Conservation (phyloP, 2,329 filamentous ascomycete species). For the Corynespora cassiicola region DNA sequence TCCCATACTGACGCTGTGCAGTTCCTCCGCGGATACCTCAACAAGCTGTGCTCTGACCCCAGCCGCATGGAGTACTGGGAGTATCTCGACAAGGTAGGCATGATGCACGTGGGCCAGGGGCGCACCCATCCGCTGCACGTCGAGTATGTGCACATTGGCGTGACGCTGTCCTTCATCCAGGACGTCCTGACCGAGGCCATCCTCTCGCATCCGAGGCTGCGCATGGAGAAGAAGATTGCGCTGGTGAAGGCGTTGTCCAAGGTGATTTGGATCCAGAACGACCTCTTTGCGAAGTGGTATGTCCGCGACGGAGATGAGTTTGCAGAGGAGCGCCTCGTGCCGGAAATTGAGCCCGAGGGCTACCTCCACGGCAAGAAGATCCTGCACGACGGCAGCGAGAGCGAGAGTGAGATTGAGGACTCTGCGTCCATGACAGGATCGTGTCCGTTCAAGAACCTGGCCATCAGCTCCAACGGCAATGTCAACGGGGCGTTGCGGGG, state of each 20-base stretch:
- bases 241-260: slow-evolving; percentile 79
- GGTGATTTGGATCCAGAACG: slow-evolving; percentile 88
- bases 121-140: slow-evolving; percentile 76
- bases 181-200: slow-evolving; percentile 80
- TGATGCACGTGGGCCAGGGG: slow-evolving; percentile 83
- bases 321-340: slow-evolving; percentile 50
- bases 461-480: slow-evolving; percentile 17
- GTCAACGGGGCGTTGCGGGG: slow-evolving; percentile 8
- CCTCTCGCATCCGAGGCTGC: slow-evolving; percentile 71
- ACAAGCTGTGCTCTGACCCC: slow-evolving; percentile 76
- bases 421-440: slow-evolving; percentile 23
- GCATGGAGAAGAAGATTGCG: slow-evolving; percentile 71
- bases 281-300: slow-evolving; percentile 85
- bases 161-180: slow-evolving; percentile 75
- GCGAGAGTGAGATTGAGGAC: slow-evolving; percentile 36
- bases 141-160: slow-evolving; percentile 81
- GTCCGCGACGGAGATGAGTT: slow-evolving; percentile 72
- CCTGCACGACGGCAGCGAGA: slow-evolving; percentile 34
- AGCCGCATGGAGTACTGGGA: slow-evolving; percentile 81
- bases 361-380: slow-evolving; percentile 45
- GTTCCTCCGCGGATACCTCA: slow-evolving; percentile 76
- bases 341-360: slow-evolving; percentile 44
- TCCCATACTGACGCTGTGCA: too few relatives aligned
- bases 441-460: slow-evolving; percentile 40
- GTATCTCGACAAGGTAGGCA: slow-evolving; percentile 82